Base-by-base conservation (phyloP, 257 asterid species). In the Agastache rugosa region DNA sequence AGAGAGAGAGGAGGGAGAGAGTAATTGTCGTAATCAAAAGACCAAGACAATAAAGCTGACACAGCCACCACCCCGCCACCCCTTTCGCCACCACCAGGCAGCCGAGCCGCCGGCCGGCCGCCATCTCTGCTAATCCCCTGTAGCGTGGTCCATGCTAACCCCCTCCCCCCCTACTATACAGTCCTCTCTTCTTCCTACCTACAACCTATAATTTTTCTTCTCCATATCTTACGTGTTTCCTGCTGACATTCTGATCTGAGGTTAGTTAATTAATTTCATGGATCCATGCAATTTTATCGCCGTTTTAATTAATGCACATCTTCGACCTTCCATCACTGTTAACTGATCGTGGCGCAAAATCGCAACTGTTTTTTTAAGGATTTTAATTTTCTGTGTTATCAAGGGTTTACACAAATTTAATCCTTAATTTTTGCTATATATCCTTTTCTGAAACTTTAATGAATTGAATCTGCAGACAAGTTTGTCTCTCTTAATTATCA, bases 21-120 rank as follows among this genome's bases (percentile, higher is more conserved):
- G 41, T 62, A 31, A 74, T 68, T 17, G 63, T 73, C 76, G 78
- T 55, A 56, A 65, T 74, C 77, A 25, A 73, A 73, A 58, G 72
- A 63, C 63, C 63, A 35, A 60, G 83, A 82, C 83, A 75, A 78
- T 75, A 78, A 82, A 75, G 77, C 81, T 75, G 86, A 44, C 77
- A 67, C 79, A 60, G 74, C 79, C 78, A 73, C 81, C 82, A 77
- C 65, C 69, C 63, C 73, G 73, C 63, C 65, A 60, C 31, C 67
- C 10, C 69, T 67, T 50, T 67, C 75, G 16, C 65, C 71, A 65
- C 74, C 81, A 50, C 48, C 64, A 34, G 2, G 63, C 75, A n/a
- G 75, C 55, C 67, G 7, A 25, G 39, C 77, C 71, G 80, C 76
- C 83, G 69, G 51, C 74, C 78, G 74, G 47, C 74, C 64, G 81